Evolutionary conservation across 306 rosid genomes (phyloP).

Genomic region (Prunus mongolica): DNA sequence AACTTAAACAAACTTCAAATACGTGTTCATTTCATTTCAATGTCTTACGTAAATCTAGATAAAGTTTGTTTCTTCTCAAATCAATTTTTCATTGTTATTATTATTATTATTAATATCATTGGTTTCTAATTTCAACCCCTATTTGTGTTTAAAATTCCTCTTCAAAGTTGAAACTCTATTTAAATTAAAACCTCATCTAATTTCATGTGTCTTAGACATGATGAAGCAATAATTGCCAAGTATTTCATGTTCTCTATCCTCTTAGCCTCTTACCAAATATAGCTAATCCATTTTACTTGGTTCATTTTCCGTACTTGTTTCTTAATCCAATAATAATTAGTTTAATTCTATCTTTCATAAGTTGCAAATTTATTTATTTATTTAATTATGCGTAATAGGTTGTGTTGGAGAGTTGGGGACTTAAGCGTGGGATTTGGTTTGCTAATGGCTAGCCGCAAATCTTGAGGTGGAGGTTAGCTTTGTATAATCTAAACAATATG

Average conservation of each 20-base stretch:
- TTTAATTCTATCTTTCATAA: background rate
- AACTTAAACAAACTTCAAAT: background rate
- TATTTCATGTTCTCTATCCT: background rate
- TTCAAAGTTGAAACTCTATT: background rate
- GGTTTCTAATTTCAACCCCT: background rate
- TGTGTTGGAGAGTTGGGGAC: background rate
- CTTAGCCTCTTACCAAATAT: background rate
- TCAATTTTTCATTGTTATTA: background rate
- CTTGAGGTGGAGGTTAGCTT: constrained; percentile 2
- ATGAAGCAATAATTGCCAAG: background rate
- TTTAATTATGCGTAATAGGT: background rate
- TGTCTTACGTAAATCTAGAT: background rate
- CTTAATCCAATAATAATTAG: background rate
- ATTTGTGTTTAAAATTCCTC: no score
- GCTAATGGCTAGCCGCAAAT: constrained; percentile 17
- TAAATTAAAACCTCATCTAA: background rate
- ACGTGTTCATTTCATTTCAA: background rate
- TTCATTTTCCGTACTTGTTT: background rate
- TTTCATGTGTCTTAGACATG: background rate
- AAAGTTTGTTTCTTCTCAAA: background rate
- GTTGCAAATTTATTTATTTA: background rate
- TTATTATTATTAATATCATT: background rate
- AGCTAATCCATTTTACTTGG: background rate
- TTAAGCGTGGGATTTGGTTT: background rate
- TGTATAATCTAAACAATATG: background rate